Conservation (phyloP, 805 yeast genomes). For the Saccharomycopsis sp. region DNA sequence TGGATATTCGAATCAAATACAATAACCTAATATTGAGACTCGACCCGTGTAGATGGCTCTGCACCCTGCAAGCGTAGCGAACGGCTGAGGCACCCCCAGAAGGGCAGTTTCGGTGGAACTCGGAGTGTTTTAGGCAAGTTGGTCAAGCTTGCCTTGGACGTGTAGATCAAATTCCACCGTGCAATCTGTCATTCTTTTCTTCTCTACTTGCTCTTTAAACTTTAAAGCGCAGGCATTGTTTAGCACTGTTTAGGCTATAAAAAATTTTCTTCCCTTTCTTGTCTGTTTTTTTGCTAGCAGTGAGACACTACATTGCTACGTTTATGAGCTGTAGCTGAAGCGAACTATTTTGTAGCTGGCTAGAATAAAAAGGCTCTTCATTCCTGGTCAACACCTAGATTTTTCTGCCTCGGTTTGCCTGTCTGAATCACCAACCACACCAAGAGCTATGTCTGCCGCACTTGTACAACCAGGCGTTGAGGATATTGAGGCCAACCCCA, state of each 20-base stretch:
- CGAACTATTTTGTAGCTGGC: no score
- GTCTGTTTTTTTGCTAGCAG: no score
- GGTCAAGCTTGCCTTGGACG: background rate
- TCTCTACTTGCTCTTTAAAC: no score
- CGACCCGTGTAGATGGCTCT: background rate
- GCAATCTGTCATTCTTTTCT: background rate
- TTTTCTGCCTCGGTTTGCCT: no score
- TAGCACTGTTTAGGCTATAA: no score
- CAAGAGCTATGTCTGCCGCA: background rate
- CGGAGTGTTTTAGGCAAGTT: background rate
- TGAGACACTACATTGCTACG: no score
- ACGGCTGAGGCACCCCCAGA: background rate
- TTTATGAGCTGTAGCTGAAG: no score
- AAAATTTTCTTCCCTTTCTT: background rate
- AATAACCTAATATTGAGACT: background rate
- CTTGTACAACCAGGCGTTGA: background rate
- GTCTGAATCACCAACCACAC: no score
- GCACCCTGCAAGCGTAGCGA: background rate
- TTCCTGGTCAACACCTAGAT: no score
- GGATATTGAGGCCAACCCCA: constrained; percentile 1
- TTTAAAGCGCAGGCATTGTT: no score
- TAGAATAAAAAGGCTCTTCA: no score
- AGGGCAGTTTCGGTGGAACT: no score
- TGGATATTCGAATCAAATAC: background rate
- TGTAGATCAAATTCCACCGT: background rate